Evolutionary conservation across 345 rosid genomes (phyloP).

Genomic region (Stellera chamaejasme): DNA sequence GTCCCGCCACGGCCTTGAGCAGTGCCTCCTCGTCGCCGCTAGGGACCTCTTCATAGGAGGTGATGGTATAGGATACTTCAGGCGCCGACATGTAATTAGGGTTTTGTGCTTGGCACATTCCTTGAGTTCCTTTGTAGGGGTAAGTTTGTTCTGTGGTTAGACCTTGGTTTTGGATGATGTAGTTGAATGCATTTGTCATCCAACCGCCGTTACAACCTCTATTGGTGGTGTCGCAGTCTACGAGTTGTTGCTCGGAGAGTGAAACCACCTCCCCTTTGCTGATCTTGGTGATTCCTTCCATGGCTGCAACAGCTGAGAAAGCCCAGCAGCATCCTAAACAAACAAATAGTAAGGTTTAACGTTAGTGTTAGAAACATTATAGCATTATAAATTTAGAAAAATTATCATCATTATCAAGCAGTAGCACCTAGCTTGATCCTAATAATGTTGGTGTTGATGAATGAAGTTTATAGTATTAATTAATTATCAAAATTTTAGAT

Average conservation of each 20-base stretch:
- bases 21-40: conserved; percentile 36
- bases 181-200: conserved; percentile 52
- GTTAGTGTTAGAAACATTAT: background rate
- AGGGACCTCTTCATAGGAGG: conserved; percentile 40
- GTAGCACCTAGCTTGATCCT: too few relatives aligned
- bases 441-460: too few relatives aligned
- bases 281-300: conserved; percentile 50
- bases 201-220: conserved; percentile 46
- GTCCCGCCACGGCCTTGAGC: conserved; percentile 46
- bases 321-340: conserved; percentile 64
- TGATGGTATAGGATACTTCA: conserved; percentile 27
- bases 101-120: conserved; percentile 22
- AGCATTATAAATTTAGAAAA: background rate
- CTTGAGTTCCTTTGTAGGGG: conserved; percentile 34
- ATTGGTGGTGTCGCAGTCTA: conserved; percentile 32
- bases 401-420: too few relatives aligned
- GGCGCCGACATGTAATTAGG: too few relatives aligned
- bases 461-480: too few relatives aligned
- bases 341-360: background rate
- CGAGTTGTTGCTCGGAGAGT: conserved; percentile 58
- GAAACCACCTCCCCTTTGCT: conserved; percentile 41
- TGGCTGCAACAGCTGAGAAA: conserved; percentile 57
- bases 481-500: too few relatives aligned
- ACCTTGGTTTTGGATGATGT: conserved; percentile 30
- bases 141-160: conserved; percentile 37